Conservation (phyloP, 202 grass and related monocot species). For the Panicum virgatum region DNA sequence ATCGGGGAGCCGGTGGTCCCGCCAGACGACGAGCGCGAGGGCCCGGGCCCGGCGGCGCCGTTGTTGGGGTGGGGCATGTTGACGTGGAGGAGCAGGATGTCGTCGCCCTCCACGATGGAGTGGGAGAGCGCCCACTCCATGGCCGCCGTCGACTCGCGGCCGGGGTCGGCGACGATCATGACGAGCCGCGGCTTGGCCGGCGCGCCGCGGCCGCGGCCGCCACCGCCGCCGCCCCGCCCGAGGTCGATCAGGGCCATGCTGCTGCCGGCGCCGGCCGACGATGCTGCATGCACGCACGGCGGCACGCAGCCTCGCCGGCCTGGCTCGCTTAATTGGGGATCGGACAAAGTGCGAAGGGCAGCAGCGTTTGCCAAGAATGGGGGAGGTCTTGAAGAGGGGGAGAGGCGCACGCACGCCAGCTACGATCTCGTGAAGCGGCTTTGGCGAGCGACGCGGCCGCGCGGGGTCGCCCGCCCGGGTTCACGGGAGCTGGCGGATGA, state of each 20-base stretch:
- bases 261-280: slow-evolving; percentile 42
- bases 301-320: slow-evolving; percentile 45
- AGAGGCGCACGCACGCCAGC: neutral
- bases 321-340: slow-evolving; percentile 34
- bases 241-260: slow-evolving; percentile 54
- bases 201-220: slow-evolving; percentile 7
- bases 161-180: slow-evolving; percentile 78
- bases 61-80: slow-evolving; percentile 42
- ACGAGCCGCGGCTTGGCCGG: slow-evolving; percentile 53
- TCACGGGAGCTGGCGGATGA: no score
- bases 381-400: neutral
- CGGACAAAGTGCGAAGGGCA: neutral
- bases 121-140: slow-evolving; percentile 91
- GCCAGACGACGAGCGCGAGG: slow-evolving; percentile 17
- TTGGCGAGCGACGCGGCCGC: neutral
- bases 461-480: no score
- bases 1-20: slow-evolving; percentile 42
- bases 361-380: slow-evolving; percentile 46
- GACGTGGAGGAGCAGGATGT: slow-evolving; percentile 81
- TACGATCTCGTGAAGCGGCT: slow-evolving; percentile 13
- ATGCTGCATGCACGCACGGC: slow-evolving; percentile 40
- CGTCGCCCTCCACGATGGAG: slow-evolving; percentile 67
- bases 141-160: slow-evolving; percentile 66
- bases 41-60: neutral
- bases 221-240: neutral